Percentiles rank a stretch among this genome's conserved stretches.
Conservation (phyloP, 768 basidiomycete genomes). For the Phlegmacium glaucopus region DNA sequence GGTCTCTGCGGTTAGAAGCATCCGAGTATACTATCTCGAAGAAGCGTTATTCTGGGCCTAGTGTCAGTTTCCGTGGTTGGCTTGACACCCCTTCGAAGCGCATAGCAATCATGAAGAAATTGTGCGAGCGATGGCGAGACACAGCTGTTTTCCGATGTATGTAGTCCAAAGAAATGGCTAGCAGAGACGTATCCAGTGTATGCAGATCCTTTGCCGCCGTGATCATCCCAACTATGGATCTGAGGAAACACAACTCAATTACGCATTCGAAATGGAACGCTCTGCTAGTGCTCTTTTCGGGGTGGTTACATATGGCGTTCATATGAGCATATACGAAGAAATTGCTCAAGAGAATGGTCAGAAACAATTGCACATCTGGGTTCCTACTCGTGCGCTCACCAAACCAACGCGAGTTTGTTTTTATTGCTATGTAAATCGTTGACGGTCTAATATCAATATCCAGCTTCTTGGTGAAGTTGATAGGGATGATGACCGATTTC, state of each 20-base stretch:
- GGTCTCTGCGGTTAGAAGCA: constrained; percentile 36
- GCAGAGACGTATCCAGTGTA: constrained; percentile 81
- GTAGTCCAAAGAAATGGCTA: constrained; percentile 81
- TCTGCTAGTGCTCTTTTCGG: no score
- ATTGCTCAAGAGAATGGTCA: no score
- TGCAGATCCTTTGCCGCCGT: constrained; percentile 58
- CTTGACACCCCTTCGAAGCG: constrained; percentile 57
- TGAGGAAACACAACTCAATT: constrained; percentile 44
- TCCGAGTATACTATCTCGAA: constrained; percentile 20
- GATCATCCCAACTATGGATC: constrained; percentile 39
- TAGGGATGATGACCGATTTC: no score
- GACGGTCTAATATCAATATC: no score
- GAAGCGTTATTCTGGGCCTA: constrained; percentile 25
- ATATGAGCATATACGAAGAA: no score
- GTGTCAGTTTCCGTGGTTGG: constrained; percentile 49
- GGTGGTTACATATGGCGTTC: no score
- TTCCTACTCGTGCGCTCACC: no score
- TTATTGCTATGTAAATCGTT: no score
- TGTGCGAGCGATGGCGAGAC: constrained; percentile 78
- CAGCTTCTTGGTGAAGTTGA: no score
- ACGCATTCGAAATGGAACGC: constrained; percentile 86
- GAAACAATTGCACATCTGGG: no score
- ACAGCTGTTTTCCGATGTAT: constrained; percentile 57
- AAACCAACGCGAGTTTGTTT: no score
- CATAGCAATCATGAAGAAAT: constrained; percentile 54